Evolutionary conservation across 2,329 filamentous ascomycete species (phyloP).

Genomic region (Phoma sp.): DNA sequence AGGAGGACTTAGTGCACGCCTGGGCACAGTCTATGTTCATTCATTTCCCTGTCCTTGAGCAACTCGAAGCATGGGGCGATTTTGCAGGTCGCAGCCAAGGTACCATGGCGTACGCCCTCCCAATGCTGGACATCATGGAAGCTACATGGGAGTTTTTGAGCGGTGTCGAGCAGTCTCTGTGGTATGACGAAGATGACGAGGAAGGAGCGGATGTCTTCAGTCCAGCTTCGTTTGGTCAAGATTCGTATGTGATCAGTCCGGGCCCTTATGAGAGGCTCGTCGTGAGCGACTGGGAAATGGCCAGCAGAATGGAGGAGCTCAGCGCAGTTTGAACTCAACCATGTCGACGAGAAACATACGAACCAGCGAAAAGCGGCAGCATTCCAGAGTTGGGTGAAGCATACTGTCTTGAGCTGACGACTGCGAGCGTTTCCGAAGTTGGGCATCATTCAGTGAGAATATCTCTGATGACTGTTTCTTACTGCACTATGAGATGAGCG

Average conservation of each 20-base stretch:
- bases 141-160: constrained; percentile 44
- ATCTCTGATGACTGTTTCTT: too few species aligned
- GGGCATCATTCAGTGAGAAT: too few species aligned
- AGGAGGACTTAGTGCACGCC: constrained; percentile 34
- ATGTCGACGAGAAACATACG: not conserved
- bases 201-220: constrained; percentile 18
- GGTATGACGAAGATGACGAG: constrained; percentile 33
- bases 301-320: constrained; percentile 26
- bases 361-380: not conserved
- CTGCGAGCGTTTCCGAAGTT: too few species aligned
- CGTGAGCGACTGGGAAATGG: constrained; percentile 31
- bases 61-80: constrained; percentile 45
- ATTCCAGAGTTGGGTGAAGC: too few species aligned
- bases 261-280: constrained; percentile 9
- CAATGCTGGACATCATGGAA: constrained; percentile 36
- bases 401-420: too few species aligned
- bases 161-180: constrained; percentile 43
- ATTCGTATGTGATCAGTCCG: constrained; percentile 12
- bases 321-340: not conserved
- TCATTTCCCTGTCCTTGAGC: constrained; percentile 39
- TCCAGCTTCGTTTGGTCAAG: constrained; percentile 2
- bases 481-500: too few species aligned
- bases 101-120: constrained; percentile 40
- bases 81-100: constrained; percentile 38
- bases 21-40: constrained; percentile 36